These are phyloP conservation scores for Plasmodium cynomolgi DNA, from an alignment of 169 alveolate genomes.

Conservation along the genomic window DNA sequence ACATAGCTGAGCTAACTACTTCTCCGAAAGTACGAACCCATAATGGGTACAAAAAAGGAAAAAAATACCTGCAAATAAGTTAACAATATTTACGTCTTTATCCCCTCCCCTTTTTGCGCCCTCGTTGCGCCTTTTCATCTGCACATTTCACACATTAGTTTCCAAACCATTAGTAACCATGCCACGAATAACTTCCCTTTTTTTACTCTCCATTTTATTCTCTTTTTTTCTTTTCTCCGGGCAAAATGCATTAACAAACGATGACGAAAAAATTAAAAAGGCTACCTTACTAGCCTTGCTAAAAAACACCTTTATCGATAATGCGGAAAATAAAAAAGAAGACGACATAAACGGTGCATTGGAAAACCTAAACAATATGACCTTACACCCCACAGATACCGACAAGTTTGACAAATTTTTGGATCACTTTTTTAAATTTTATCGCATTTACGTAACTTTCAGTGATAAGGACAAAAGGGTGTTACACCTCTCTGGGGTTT, in stretches of 20 bases:
- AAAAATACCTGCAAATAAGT: not conserved
- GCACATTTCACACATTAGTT: not conserved
- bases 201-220: constrained; percentile 7
- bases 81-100: not conserved
- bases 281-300: constrained; percentile 47
- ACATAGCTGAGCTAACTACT: not conserved
- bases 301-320: constrained; percentile 39
- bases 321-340: constrained; percentile 8
- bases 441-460: constrained; percentile 6
- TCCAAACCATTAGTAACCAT: not conserved
- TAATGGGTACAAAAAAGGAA: not conserved
- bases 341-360: constrained; percentile 28
- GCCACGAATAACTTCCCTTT: constrained; percentile 4
- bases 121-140: not conserved
- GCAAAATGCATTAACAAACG: constrained; percentile 18
- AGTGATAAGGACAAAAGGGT: constrained; percentile 32
- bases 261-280: constrained; percentile 14
- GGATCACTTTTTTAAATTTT: constrained; percentile 7
- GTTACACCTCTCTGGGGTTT: constrained; percentile 40
- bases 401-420: constrained; percentile 48
- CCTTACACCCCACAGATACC: constrained; percentile 7
- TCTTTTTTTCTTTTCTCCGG: constrained; percentile 7
- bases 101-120: not conserved
- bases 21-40: not conserved
- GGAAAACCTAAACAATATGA: constrained; percentile 8